These are phyloP conservation scores for Solanum pennellii DNA, from an alignment of 257 asterid genomes.

Conservation along the genomic window DNA sequence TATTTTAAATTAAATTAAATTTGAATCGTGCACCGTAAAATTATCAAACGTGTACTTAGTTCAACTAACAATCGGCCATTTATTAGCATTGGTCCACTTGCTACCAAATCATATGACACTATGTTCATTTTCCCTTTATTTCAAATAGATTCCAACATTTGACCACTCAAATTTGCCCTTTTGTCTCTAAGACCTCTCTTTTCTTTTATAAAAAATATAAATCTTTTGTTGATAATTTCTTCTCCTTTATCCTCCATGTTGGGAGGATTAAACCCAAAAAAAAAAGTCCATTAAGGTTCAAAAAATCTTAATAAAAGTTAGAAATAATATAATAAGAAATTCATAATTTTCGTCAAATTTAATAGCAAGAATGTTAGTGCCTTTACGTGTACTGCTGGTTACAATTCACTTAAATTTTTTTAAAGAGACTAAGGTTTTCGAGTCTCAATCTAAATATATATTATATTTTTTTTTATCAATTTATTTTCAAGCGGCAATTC, in stretches of 20 bases:
- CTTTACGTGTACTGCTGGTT: no score
- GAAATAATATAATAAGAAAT: no score
- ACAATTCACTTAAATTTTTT: no score
- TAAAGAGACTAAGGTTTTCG: no score
- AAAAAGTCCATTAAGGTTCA: no score
- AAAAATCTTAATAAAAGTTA: neutral
- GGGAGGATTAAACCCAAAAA: neutral
- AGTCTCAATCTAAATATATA: no score
- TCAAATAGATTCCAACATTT: neutral
- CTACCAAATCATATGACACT: neutral
- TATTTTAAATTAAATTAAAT: no score
- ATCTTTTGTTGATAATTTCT: neutral
- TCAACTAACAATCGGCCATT: neutral
- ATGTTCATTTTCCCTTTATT: neutral
- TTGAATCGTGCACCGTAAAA: no score
- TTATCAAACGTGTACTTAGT: neutral
- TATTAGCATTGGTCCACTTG: neutral
- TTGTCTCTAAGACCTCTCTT: neutral
- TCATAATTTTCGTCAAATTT: no score
- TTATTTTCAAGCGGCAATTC: no score
- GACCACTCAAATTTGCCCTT: neutral
- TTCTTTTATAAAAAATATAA: neutral
- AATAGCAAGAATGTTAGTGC: no score
- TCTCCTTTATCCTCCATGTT: neutral
- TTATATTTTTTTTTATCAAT: no score